phyloP scores from a whole-genome alignment of 495 filamentous ascomycete species.

The Aspergillus biplanus region DNA sequence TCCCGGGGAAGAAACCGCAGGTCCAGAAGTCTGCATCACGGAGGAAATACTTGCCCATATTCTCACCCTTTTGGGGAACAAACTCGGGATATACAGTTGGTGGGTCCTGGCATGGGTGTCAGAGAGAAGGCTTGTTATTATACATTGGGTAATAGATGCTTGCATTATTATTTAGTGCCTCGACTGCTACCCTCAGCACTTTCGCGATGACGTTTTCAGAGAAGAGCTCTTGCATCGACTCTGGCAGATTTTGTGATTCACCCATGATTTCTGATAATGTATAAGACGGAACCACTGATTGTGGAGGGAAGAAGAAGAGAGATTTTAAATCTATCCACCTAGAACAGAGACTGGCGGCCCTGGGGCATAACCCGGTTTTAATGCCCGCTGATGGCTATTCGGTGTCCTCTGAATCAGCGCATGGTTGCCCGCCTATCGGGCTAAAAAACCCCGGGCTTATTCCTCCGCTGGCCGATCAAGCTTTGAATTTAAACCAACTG shows the following conservation, averaged over 20 bases:
- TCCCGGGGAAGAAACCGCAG: slow-evolving; percentile 23
- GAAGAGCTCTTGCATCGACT: neutral
- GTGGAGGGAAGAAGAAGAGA: too few relatives aligned
- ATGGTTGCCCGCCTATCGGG: too few relatives aligned
- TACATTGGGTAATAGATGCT: neutral
- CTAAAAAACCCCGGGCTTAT: too few relatives aligned
- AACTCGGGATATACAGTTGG: slow-evolving; percentile 14
- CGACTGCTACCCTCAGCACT: slow-evolving; percentile 3
- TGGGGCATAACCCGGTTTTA: too few relatives aligned
- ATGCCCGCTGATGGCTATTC: too few relatives aligned
- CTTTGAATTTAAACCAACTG: too few relatives aligned
- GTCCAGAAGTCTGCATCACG: slow-evolving; percentile 20
- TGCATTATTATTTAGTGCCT: slow-evolving; percentile 10
- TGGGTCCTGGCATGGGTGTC: slow-evolving; percentile 3
- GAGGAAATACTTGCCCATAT: slow-evolving; percentile 8
- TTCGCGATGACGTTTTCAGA: slow-evolving; percentile 16
- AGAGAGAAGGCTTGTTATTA: neutral
- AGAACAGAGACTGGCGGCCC: too few relatives aligned
- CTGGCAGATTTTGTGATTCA: neutral
- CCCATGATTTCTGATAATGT: too few relatives aligned
- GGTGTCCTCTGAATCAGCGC: too few relatives aligned
- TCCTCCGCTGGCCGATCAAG: too few relatives aligned
- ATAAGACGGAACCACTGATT: too few relatives aligned
- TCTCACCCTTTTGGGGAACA: slow-evolving; percentile 6
- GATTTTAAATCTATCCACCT: too few relatives aligned